These are phyloP conservation scores for Neophaeococcomyces aloes DNA, from an alignment of 2,329 filamentous ascomycete genomes.

Conservation along the genomic window DNA sequence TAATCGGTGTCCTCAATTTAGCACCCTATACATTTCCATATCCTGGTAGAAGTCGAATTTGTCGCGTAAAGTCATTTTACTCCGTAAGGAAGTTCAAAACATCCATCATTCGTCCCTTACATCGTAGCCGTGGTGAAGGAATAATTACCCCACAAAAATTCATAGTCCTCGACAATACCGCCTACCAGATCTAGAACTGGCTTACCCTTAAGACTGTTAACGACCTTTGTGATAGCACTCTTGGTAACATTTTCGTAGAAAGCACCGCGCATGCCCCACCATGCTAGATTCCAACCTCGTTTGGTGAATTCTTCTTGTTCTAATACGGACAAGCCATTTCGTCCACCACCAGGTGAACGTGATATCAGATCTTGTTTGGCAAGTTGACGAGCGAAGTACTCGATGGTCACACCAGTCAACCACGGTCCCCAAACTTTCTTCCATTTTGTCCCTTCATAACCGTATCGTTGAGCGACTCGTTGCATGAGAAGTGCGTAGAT, in stretches of 20 bases:
- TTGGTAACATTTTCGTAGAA: slow-evolving; percentile 86
- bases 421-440: slow-evolving; percentile 84
- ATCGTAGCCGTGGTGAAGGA: slow-evolving; percentile 66
- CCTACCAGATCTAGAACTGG: slow-evolving; percentile 71
- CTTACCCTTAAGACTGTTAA: slow-evolving; percentile 59
- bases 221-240: slow-evolving; percentile 37
- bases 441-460: slow-evolving; percentile 48
- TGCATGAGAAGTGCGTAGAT: slow-evolving; percentile 77
- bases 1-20: too few species aligned
- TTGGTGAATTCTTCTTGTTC: slow-evolving; percentile 84
- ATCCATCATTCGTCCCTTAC: too few species aligned
- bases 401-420: slow-evolving; percentile 73
- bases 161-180: slow-evolving; percentile 86
- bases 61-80: too few species aligned
- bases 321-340: slow-evolving; percentile 63
- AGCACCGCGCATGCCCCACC: slow-evolving; percentile 95
- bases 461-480: slow-evolving; percentile 24
- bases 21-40: too few species aligned
- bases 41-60: too few species aligned
- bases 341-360: slow-evolving; percentile 55
- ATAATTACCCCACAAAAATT: slow-evolving; percentile 96
- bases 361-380: slow-evolving; percentile 55
- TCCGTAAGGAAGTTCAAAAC: too few species aligned
- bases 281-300: slow-evolving; percentile 79
- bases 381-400: slow-evolving; percentile 81